Percentiles rank a stretch among this genome's conserved stretches.
phyloP scores from a whole-genome alignment of 768 basidiomycete genomes.

The Lentinula lateritia region DNA sequence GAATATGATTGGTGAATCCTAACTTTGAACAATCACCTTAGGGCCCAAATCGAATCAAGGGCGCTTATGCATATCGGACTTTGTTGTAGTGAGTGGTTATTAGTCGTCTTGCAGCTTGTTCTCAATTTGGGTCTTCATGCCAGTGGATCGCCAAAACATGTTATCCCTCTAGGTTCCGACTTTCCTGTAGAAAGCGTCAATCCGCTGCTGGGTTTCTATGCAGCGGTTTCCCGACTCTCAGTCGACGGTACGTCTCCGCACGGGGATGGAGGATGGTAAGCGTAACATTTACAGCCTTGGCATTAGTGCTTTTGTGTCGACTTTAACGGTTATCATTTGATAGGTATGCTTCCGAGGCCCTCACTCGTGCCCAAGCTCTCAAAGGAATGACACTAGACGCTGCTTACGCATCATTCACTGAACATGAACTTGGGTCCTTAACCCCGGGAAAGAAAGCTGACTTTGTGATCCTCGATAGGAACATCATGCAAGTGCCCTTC shows the following conservation, averaged over 20 bases:
- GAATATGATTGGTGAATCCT: neutral
- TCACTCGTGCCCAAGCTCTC: constrained; percentile 78
- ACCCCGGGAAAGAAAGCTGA: constrained; percentile 79
- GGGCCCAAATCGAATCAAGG: constrained; percentile 78
- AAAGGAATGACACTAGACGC: constrained; percentile 89
- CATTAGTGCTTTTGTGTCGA: neutral
- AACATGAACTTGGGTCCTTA: constrained; percentile 67
- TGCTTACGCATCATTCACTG: constrained; percentile 82
- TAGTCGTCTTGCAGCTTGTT: neutral
- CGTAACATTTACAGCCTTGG: neutral
- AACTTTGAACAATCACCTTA: constrained; percentile 16
- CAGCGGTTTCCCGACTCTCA: constrained; percentile 72
- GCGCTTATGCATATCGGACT: constrained; percentile 86
- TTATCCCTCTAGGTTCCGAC: constrained; percentile 84
- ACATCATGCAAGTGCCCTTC: constrained; percentile 66
- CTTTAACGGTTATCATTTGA: neutral
- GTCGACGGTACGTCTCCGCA: constrained; percentile 75
- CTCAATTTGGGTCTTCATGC: neutral
- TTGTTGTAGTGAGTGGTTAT: constrained; percentile 54
- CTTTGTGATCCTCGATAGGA: constrained; percentile 75
- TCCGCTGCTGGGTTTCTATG: constrained; percentile 86
- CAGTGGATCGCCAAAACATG: constrained; percentile 44
- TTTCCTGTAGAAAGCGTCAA: constrained; percentile 93
- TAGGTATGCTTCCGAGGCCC: constrained; percentile 72
- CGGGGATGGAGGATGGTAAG: constrained; percentile 77